Evolutionary conservation across 2,329 filamentous ascomycete species (phyloP).

Genomic region (Colletotrichum lentis): DNA sequence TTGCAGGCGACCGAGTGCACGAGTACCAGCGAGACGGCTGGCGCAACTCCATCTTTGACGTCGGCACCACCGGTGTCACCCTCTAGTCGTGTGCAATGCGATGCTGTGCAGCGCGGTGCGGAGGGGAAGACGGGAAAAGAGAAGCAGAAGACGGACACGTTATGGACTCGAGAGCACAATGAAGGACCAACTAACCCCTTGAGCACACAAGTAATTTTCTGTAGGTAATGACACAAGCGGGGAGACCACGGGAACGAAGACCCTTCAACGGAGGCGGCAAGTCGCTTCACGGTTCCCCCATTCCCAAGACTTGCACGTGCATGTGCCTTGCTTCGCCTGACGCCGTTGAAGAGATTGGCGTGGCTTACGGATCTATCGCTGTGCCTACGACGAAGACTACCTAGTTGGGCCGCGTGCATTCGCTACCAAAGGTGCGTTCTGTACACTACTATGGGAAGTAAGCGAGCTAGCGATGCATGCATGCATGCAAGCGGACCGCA

Average conservation of each 20-base stretch:
- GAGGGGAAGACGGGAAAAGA: neutral
- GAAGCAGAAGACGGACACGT: slow-evolving; percentile 14
- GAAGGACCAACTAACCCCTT: neutral
- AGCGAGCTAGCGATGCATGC: too few relatives aligned
- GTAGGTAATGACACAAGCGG: slow-evolving; percentile 20
- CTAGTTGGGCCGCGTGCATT: neutral
- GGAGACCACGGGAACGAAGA: slow-evolving; percentile 23
- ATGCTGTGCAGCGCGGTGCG: too few relatives aligned
- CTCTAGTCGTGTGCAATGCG: slow-evolving; percentile 20
- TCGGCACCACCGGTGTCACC: slow-evolving; percentile 46
- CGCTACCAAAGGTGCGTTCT: too few relatives aligned
- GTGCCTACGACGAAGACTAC: too few relatives aligned
- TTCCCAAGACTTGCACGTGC: neutral
- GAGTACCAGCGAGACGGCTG: slow-evolving; percentile 77
- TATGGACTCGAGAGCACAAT: slow-evolving; percentile 9
- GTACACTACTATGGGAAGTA: too few relatives aligned
- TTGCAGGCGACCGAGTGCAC: slow-evolving; percentile 76
- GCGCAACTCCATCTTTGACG: slow-evolving; percentile 84
- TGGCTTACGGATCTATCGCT: neutral
- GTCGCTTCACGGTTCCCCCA: slow-evolving; percentile 19
- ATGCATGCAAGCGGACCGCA: neutral
- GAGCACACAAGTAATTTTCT: neutral
- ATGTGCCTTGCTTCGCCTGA: neutral
- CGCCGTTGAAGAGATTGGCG: neutral
- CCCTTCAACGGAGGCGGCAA: slow-evolving; percentile 21